These are phyloP conservation scores for Raphanus sativus DNA, from an alignment of 345 rosid species.

Conservation along the genomic window DNA sequence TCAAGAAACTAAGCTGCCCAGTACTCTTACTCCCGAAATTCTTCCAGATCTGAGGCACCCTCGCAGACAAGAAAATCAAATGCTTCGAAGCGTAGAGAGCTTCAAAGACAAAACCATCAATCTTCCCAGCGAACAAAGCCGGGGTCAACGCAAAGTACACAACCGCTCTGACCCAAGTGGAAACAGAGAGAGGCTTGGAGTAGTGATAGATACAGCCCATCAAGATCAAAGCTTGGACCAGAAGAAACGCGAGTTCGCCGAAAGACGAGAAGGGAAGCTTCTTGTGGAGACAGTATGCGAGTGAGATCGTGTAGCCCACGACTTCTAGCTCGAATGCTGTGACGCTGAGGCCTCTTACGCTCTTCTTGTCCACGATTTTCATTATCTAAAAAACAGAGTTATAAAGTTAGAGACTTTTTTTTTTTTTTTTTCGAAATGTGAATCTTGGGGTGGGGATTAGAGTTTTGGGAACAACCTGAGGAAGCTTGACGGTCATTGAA, in stretches of 20 bases:
- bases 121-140: constrained; percentile 65
- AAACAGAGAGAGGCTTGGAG: constrained; percentile 50
- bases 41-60: constrained; percentile 88
- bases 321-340: constrained; percentile 83
- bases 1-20: constrained; percentile 88
- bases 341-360: constrained; percentile 81
- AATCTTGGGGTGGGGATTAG: not conserved
- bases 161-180: constrained; percentile 49
- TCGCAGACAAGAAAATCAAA: constrained; percentile 80
- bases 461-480: constrained; percentile 51
- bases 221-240: constrained; percentile 78
- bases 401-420: not conserved
- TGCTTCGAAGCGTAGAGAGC: constrained; percentile 90
- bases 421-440: not conserved
- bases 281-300: constrained; percentile 82
- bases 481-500: constrained; percentile 92
- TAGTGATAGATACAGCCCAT: constrained; percentile 60
- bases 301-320: constrained; percentile 76
- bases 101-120: constrained; percentile 76
- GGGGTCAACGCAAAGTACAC: constrained; percentile 78
- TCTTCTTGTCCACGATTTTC: constrained; percentile 68
- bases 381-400: constrained; percentile 47
- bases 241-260: constrained; percentile 77
- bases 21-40: constrained; percentile 76
- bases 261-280: constrained; percentile 88